Evolutionary conservation across 257 asterid species (phyloP), one percentile per base, ranked within the genome.

Genomic region (Oldenlandia corymbosa): DNA sequence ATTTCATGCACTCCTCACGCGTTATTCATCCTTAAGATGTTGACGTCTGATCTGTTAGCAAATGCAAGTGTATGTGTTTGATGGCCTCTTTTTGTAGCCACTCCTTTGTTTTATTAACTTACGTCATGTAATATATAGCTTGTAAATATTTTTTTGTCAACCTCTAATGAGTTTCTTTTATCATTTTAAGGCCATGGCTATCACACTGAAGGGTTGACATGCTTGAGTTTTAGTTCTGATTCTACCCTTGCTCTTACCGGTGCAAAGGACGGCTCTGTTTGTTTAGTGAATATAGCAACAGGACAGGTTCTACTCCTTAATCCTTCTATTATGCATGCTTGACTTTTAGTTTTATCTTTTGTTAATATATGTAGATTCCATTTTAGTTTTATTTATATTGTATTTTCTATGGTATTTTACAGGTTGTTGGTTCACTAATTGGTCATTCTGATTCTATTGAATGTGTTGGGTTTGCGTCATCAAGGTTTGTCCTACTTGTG

Each of bases 401-500:
- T 26, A 27, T 66, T 36, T n/a, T 37, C 49, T 27, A 45, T 52
- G 41, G 43, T 27, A 39, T 26, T 52, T 46, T 53, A 16, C 83
- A 91, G 98, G 97, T 88, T 45, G 95, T 92, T 58, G 79, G 72
- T 68, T 89, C 99, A 60, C 78, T 90, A 70, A 65, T 20, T 50
- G 78, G 76, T 23, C 99, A 93, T 84, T 68, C 90, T 31, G 97
- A 84, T 69, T 90, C 99, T 17, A 79, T 92, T 30, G 99, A 92
- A 80, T 87, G 91, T 75, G 91, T 80, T 60, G 88, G 85, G 60
- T 83, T 89, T 77, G 85, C 88, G 52, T 69, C 88, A 48, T 71
- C 81, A 73, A 87, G 95, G 99, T 92, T 56, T 53, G 65, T 28
- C 67, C 70, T 67, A 48, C 75, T 24, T 43, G 54, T 46, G 50